These are phyloP conservation scores for Aegilops tauschii DNA, from an alignment of 176 grass and related monocot species.

Conservation along the genomic window DNA sequence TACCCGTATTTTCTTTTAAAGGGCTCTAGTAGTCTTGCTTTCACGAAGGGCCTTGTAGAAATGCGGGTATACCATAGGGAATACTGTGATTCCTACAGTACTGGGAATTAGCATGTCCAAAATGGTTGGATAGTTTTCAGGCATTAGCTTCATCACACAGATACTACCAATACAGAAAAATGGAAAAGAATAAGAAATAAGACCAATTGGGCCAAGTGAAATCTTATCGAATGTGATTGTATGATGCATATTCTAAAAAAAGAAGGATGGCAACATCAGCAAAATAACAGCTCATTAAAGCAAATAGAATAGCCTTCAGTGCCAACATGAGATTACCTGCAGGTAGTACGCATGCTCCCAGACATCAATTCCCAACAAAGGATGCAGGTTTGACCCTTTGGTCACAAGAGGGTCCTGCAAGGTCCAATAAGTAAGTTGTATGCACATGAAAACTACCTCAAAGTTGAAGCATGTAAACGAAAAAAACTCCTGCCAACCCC, in stretches of 20 bases:
- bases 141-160: background rate
- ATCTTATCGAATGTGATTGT: background rate
- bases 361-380: constrained; percentile 94
- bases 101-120: background rate
- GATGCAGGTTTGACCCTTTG: constrained; percentile 81
- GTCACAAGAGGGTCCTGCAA: constrained; percentile 82
- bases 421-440: constrained; percentile 18
- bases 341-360: constrained; percentile 99
- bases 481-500: no score
- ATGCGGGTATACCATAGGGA: no score
- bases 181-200: no score
- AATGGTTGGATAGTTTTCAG: background rate
- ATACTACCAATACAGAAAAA: background rate
- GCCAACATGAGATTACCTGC: constrained; percentile 59
- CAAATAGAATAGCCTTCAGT: background rate
- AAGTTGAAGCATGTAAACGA: background rate
- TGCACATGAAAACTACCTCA: background rate
- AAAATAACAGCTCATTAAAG: background rate
- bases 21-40: no score
- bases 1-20: no score
- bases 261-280: background rate
- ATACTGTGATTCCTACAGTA: background rate
- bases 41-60: no score
- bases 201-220: background rate
- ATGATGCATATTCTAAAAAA: background rate